Evolutionary conservation across 345 rosid species (phyloP).

Genomic region (Brassica rapa): DNA sequence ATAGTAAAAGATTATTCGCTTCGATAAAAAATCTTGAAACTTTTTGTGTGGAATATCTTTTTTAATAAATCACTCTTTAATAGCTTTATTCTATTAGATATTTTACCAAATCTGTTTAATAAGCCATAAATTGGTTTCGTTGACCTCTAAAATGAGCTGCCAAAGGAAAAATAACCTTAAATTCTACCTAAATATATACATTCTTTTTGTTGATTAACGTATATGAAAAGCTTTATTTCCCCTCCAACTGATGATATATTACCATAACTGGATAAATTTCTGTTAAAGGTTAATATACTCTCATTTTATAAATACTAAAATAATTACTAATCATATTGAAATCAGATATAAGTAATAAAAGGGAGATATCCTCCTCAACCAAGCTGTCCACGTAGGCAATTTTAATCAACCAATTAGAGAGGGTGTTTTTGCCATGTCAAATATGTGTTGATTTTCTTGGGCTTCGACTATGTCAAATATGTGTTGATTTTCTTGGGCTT

Average conservation of each 20-base stretch:
- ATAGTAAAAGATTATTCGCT: conserved; percentile 16
- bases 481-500: no score
- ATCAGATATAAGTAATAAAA: no score
- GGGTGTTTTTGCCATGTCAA: no score
- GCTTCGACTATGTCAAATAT: no score
- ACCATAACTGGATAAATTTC: background rate
- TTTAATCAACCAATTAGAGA: no score
- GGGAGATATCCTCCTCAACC: no score
- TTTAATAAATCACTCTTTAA: conserved; percentile 1
- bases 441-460: no score
- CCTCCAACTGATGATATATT: background rate
- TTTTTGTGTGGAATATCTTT: conserved; percentile 10
- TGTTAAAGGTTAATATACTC: background rate
- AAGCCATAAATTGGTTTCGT: background rate
- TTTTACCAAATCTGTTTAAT: conserved; percentile 8
- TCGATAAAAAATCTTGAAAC: background rate
- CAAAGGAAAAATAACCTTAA: background rate
- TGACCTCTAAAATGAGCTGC: background rate
- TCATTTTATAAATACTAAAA: background rate
- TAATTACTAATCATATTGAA: background rate
- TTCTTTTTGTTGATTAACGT: background rate
- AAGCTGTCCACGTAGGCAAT: no score
- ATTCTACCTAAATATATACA: background rate
- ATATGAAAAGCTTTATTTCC: background rate
- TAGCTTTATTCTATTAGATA: background rate